Base-by-base conservation (phyloP, 176 grass and related monocot species). In the Zea luxurians region DNA sequence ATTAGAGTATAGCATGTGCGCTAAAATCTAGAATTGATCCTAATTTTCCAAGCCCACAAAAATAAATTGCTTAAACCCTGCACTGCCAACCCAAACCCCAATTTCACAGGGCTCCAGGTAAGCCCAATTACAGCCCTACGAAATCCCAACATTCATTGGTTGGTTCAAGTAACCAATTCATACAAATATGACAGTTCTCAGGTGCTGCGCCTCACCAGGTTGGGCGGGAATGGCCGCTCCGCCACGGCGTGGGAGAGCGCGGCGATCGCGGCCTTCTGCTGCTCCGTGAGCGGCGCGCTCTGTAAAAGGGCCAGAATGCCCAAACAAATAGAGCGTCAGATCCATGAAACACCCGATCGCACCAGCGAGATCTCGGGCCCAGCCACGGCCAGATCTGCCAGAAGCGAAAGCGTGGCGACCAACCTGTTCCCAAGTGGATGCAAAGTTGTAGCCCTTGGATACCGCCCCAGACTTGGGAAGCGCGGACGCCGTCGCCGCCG, bases 391-490 rank as follows among this genome's bases (percentile, higher is more conserved):
- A 70, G 82, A 84, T 72, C 66, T 64, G 64, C 62, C 68, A 13
- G 11, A 40, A 12, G 35, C 63, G 37, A 15, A 7, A 37, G 42
- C 37, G 75, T 58, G 20, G 70, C 34, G 16, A 81, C 46, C 66
- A 43, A 98, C 95, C 95, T 94, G 90, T 75, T 94, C 95, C 95
- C 95, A 98, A 5, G 89, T 86, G 64, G 83, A 92, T 5, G 92
- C 91, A 63, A 98, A 94, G 85, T 92, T 98, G 88, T 98, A 98
- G 12, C 89, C 89, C 75, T 92, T 94, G 37, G 91, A 92, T 48
- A 94, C 75, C 35, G 95, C 95, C 36, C 86, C 92, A 8, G 91
- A 98, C 75, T 76, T 94, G 75, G 89, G 85, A 17, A 94, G 70
- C 58, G 71, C 45, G 55, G 68, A 78, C 50, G 89, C 75, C 83